These are phyloP conservation scores for Elongisporangium undulatum DNA, from an alignment of 352 stramenopile species.

Conservation along the genomic window DNA sequence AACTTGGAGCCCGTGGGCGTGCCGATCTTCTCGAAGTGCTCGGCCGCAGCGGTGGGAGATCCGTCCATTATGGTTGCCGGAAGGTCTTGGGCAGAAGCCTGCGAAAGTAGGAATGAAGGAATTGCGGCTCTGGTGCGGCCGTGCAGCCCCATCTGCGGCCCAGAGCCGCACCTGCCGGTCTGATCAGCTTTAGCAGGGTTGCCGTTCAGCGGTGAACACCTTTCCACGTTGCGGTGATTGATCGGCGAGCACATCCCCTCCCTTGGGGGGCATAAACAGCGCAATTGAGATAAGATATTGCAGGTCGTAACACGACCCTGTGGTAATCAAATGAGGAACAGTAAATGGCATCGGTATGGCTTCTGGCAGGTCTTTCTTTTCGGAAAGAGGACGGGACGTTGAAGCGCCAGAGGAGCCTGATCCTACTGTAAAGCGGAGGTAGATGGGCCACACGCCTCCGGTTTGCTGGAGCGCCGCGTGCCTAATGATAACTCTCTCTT, in stretches of 20 bases:
- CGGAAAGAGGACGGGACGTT: background rate
- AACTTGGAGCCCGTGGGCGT: conserved; percentile 17
- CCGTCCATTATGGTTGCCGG: background rate
- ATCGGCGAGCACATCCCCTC: background rate
- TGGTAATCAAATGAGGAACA: background rate
- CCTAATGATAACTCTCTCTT: background rate
- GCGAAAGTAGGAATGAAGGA: background rate
- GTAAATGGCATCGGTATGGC: background rate
- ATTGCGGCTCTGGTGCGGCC: background rate
- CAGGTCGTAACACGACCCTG: background rate
- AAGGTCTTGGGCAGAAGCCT: background rate
- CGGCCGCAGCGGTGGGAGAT: conserved; percentile 5
- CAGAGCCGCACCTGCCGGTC: background rate
- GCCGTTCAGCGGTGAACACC: background rate
- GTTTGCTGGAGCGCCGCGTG: background rate
- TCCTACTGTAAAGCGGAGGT: background rate
- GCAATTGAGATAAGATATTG: background rate
- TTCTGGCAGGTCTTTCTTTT: background rate
- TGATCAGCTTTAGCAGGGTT: background rate
- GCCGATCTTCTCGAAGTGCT: conserved; percentile 17
- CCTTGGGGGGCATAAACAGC: background rate
- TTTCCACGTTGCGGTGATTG: background rate
- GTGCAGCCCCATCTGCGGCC: background rate
- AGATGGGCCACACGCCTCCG: background rate
- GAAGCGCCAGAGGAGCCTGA: background rate